Base-by-base conservation (phyloP, 176 grass and related monocot genomes). In the Oropetium thomaeum region DNA sequence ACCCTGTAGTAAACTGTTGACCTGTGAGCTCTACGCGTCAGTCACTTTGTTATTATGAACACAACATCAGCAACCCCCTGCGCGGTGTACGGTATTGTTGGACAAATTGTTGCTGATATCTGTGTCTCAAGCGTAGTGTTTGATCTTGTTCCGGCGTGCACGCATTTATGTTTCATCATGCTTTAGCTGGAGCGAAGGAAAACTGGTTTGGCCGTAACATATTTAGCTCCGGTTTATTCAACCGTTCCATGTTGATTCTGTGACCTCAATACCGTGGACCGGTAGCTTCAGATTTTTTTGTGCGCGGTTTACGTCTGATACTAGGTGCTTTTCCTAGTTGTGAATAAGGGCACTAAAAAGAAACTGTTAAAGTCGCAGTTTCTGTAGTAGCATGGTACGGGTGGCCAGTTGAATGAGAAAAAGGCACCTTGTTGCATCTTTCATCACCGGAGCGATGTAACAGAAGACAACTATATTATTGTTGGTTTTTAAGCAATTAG, bases 231-330 rank as follows among this genome's bases (percentile, higher is more conserved):
- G 33, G 35, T 42, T 35, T 65, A 33, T 14, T 20, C 9, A 7
- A 34, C 4, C 1, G 17, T 13, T n/a, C n/a, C n/a, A n/a, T n/a
- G n/a, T n/a, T n/a, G n/a, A 52, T 70, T 42, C 2, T 5, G 38
- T 30, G 57, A 60, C 31, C 62, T 49, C n/a, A 69, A 69, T 33
- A 74, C 76, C 42, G 62, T 13, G 62, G 70, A 58, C 71, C n/a
- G n/a, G n/a, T n/a, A n/a, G 16, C 62, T 47, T n/a, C 30, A 11
- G 17, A 38, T n/a, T 43, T 65, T 54, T 17, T 31, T 23, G 44
- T 23, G 34, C 41, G 29, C 15, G 3, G 19, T 58, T 3, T 2
- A 25, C 10, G 30, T 57, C 43, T 3, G n/a, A n/a, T n/a, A n/a
- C n/a, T n/a, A n/a, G n/a, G 10, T 59, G 0, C 4, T 15, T 28